Evolutionary conservation across 2,329 filamentous ascomycete species (phyloP), one percentile per base, ranked within the genome.

Genomic region (Hypoxylon sp.): DNA sequence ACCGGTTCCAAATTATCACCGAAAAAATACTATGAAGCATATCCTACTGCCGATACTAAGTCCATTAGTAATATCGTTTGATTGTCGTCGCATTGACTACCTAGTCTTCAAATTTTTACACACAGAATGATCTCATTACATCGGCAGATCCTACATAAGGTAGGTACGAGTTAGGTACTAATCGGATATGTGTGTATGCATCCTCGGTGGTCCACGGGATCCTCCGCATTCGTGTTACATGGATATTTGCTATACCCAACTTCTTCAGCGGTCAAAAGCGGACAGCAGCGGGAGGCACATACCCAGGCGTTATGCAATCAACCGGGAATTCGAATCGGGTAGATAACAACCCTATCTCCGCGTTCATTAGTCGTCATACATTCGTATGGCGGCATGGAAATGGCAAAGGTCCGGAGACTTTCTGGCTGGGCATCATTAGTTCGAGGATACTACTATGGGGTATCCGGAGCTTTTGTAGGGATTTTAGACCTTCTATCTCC

Each of bases 1-100:
- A 42, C 39, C 9, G 39, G 14, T 24, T 61, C 26, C 17, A 31
- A 37, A 17, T 62, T 62, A 55, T 56, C 51, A 22, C 48, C 54
- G 47, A 57, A 35, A 51, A 51, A 19, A 17, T 31, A 22, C 31
- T 44, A 9, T n/a, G 29, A 37, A 33, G 13, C n/a, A 55, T 60
- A 11, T 10, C 47, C 31, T 68, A 65, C 42, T 37, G 33, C 46
- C 53, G 53, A 59, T 19, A 33, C 24, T 57, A 11, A n/a, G 31
- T 48, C 24, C 44, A 64, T 65, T 65, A 65, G 6, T 60, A 65
- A 65, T 59, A 47, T 17, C 13, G 35, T 58, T 19, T 22, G 19
- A 58, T 26, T 35, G 24, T 47, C 57, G 37, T 46, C 48, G 44
- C 31, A 65, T 42, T 48, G 55, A 19, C 24, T 46, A n/a, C 39